These are phyloP conservation scores for Cyberlindnera mycetangii DNA, from an alignment of 805 yeast species.

Conservation along the genomic window DNA sequence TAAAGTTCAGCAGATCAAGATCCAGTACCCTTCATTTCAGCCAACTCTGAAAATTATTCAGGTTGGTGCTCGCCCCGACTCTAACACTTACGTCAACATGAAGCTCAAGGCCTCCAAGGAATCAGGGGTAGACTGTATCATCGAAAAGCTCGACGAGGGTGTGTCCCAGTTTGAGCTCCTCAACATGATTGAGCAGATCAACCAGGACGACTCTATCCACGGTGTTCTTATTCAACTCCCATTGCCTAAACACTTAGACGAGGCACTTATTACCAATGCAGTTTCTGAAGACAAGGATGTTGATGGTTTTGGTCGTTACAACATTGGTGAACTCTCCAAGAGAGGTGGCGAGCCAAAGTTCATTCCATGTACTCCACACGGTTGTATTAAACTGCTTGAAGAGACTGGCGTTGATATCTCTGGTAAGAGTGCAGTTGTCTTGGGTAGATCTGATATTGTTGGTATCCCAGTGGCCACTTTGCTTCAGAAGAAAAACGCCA, in stretches of 20 bases:
- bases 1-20: slow-evolving; percentile 32
- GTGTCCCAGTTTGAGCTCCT: slow-evolving; percentile 56
- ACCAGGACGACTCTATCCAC: slow-evolving; percentile 57
- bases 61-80: slow-evolving; percentile 75
- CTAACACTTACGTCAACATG: slow-evolving; percentile 79
- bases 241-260: slow-evolving; percentile 67
- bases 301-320: slow-evolving; percentile 78
- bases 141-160: slow-evolving; percentile 55
- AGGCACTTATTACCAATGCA: slow-evolving; percentile 61
- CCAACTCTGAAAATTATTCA: slow-evolving; percentile 72
- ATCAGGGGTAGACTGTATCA: slow-evolving; percentile 60
- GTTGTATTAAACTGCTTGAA: slow-evolving; percentile 63
- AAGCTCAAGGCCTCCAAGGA: slow-evolving; percentile 74
- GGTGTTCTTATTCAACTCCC: slow-evolving; percentile 80
- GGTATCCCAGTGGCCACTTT: slow-evolving; percentile 78
- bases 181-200: slow-evolving; percentile 50
- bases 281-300: slow-evolving; percentile 71
- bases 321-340: slow-evolving; percentile 74
- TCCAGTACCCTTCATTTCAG: slow-evolving; percentile 48
- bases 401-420: slow-evolving; percentile 51
- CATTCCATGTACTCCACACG: slow-evolving; percentile 84
- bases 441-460: slow-evolving; percentile 84
- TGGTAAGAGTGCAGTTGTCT: slow-evolving; percentile 77
- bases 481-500: slow-evolving; percentile 67
- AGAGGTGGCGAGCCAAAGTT: slow-evolving; percentile 68